phyloP scores from a whole-genome alignment of 768 basidiomycete genomes.

The Calvatia gigantea region DNA sequence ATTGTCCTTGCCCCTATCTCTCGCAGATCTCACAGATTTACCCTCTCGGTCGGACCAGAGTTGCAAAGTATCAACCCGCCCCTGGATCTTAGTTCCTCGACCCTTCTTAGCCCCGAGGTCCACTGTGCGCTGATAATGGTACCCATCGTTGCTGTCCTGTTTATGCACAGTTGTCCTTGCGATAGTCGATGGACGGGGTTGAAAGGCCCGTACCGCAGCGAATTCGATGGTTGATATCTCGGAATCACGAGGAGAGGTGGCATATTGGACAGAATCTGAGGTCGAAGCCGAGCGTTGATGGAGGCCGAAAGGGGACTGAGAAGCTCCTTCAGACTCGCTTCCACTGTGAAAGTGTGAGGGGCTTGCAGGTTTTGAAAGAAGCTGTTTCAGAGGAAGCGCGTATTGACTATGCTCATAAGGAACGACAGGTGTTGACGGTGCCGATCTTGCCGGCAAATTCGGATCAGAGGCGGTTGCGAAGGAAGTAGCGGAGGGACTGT shows the following conservation, averaged over 20 bases:
- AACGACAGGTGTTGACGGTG: background rate
- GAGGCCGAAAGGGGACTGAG: background rate
- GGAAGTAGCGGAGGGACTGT: background rate
- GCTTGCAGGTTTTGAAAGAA: conserved; percentile 3
- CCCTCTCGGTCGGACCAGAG: background rate
- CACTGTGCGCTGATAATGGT: conserved; percentile 2
- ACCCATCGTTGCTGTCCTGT: background rate
- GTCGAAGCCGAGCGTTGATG: background rate
- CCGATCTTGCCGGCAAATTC: background rate
- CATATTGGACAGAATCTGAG: background rate
- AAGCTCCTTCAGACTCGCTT: background rate
- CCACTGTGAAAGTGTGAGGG: background rate
- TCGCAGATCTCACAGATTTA: background rate
- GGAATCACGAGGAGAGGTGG: background rate
- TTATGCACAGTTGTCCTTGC: background rate
- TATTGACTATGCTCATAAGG: background rate
- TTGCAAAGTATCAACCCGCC: background rate
- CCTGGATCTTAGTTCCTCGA: background rate
- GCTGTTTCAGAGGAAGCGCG: conserved; percentile 2
- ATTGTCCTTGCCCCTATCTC: background rate
- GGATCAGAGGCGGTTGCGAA: conserved; percentile 6
- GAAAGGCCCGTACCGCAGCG: background rate
- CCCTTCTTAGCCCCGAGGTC: background rate
- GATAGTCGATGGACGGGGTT: background rate
- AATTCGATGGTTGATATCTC: background rate